A percentile compares a stretch with the other conserved stretches of the same genome.
Evolutionary conservation across 2,329 filamentous ascomycete genomes (phyloP).

Genomic region (Diaporthe aspalathi): DNA sequence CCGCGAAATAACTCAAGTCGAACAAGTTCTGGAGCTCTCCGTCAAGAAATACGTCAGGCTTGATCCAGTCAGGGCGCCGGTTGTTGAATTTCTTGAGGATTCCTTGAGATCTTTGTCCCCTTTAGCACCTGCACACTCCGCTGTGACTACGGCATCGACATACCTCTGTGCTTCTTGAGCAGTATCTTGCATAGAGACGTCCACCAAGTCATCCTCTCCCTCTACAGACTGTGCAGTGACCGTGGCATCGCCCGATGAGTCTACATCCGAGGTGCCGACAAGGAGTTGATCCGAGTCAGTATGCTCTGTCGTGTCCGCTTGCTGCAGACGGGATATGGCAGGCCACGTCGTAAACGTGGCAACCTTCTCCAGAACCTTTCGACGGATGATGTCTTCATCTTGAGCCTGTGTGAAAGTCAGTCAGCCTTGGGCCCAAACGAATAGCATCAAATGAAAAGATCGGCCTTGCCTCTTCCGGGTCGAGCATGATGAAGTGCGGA

Average conservation of each 20-base stretch:
- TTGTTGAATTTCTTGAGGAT: conserved; percentile 61
- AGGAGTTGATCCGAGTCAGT: conserved; percentile 77
- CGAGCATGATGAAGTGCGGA: conserved; percentile 81
- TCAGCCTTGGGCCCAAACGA: conserved; percentile 49
- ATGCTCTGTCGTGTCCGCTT: conserved; percentile 65
- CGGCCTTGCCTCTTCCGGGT: conserved; percentile 72
- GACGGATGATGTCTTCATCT: conserved; percentile 76
- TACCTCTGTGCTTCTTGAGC: conserved; percentile 45
- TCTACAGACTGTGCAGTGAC: conserved; percentile 83
- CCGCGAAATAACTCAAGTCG: conserved; percentile 75
- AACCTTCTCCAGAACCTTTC: conserved; percentile 82
- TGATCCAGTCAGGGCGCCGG: conserved; percentile 64
- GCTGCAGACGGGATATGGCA: neutral
- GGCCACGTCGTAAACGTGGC: conserved; percentile 80
- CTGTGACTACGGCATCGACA: conserved; percentile 20
- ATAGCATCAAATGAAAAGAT: neutral
- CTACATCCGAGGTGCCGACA: conserved; percentile 71
- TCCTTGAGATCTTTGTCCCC: conserved; percentile 42
- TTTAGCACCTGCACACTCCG: conserved; percentile 18
- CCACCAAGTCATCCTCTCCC: conserved; percentile 90
- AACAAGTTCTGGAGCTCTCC: conserved; percentile 78
- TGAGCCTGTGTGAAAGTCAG: conserved; percentile 55
- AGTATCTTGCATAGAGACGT: conserved; percentile 84
- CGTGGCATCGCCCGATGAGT: conserved; percentile 72
- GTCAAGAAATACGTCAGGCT: conserved; percentile 68